Percentiles rank a stretch among this genome's conserved stretches.
Evolutionary conservation across 1,284 basidiomycete genomes (phyloP).

Genomic region (Malassezia equina): DNA sequence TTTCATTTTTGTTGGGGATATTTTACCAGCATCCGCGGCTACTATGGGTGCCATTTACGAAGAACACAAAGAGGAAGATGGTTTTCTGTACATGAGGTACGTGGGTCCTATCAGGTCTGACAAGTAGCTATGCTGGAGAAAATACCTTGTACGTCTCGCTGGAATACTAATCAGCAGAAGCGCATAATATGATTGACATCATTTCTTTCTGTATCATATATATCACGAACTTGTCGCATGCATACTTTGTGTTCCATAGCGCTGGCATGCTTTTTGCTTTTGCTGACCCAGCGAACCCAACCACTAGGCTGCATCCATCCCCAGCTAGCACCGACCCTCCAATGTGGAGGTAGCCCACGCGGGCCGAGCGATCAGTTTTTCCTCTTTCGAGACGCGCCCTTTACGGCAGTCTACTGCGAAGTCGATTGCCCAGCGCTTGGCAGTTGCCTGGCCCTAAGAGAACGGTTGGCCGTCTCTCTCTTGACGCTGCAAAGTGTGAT

Average conservation of each 20-base stretch:
- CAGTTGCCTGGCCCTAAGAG: neutral
- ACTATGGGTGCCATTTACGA: slow-evolving; percentile 99
- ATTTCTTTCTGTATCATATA: neutral
- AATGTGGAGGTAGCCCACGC: neutral
- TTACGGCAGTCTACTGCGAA: neutral
- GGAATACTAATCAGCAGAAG: neutral
- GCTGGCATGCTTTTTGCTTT: neutral
- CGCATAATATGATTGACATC: neutral
- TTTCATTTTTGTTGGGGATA: slow-evolving; percentile 61
- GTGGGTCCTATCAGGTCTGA: neutral
- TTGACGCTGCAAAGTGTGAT: neutral
- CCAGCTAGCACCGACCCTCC: neutral
- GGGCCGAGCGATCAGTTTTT: neutral
- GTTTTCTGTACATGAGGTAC: slow-evolving; percentile 36
- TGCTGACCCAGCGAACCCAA: neutral
- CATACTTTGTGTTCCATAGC: neutral
- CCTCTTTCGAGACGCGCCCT: neutral
- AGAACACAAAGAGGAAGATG: slow-evolving; percentile 61
- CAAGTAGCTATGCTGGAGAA: slow-evolving; percentile 38
- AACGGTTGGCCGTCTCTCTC: neutral
- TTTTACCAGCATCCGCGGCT: slow-evolving; percentile 92
- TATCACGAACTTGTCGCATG: neutral
- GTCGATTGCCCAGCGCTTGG: neutral
- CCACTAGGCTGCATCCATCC: neutral
- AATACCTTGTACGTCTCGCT: slow-evolving; percentile 27